These are phyloP conservation scores for Solanum boliviense DNA, from an alignment of 257 asterid species.

Conservation along the genomic window DNA sequence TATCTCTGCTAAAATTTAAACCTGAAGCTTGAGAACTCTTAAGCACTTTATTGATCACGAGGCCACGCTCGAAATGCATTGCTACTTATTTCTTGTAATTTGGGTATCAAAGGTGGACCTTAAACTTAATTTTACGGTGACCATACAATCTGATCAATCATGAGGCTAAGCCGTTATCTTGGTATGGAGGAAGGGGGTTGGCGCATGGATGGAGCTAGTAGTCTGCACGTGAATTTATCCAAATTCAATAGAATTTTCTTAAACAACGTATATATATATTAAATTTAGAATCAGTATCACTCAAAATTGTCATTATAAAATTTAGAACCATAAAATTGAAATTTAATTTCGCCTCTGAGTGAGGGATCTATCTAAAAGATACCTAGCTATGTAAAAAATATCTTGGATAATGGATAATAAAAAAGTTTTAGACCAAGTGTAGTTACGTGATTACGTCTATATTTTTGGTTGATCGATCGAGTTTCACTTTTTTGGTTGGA, in stretches of 20 bases:
- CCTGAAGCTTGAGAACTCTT: too few relatives aligned
- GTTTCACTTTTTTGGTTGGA: not conserved
- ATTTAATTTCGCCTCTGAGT: too few relatives aligned
- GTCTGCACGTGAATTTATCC: too few relatives aligned
- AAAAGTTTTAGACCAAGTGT: not conserved
- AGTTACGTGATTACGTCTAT: not conserved
- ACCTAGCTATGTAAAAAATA: not conserved
- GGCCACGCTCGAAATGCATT: not conserved
- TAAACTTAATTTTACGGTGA: not conserved
- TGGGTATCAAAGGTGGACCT: not conserved
- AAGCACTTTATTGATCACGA: not conserved
- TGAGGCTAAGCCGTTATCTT: not conserved
- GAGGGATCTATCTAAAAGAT: not conserved
- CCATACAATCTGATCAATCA: not conserved
- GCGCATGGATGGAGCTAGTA: not conserved
- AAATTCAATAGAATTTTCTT: too few relatives aligned
- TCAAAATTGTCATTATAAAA: too few relatives aligned
- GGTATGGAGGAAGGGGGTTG: not conserved
- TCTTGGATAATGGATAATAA: not conserved
- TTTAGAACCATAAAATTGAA: too few relatives aligned
- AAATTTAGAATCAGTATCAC: too few relatives aligned
- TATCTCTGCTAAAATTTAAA: too few relatives aligned
- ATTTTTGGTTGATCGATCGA: not conserved
- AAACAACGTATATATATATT: too few relatives aligned
- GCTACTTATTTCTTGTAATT: not conserved